Evolutionary conservation across 1,284 basidiomycete genomes (phyloP).

Genomic region (Malassezia sympodialis): DNA sequence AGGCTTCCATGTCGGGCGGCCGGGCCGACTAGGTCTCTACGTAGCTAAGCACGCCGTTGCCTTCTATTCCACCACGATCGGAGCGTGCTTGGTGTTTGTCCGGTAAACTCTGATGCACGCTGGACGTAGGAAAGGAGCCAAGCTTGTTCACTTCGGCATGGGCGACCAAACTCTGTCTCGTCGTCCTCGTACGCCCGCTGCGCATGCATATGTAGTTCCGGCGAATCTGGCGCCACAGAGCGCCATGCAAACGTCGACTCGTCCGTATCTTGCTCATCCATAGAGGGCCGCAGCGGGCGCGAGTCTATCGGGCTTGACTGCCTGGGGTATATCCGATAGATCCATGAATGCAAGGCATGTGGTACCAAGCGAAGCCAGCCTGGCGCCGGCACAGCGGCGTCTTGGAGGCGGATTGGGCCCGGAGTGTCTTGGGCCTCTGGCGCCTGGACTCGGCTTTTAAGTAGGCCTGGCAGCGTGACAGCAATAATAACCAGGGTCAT

Average conservation of each 20-base stretch:
- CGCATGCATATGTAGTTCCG: neutral
- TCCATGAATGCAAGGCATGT: neutral
- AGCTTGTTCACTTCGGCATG: neutral
- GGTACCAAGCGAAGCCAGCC: neutral
- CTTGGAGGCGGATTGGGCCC: constrained; percentile 17
- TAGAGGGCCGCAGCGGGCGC: neutral
- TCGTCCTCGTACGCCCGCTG: neutral
- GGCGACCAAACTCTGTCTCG: neutral
- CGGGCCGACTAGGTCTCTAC: neutral
- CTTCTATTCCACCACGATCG: neutral
- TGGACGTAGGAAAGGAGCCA: neutral
- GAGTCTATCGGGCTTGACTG: neutral
- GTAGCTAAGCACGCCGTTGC: neutral
- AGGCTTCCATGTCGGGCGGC: constrained; percentile 26
- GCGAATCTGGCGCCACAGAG: neutral
- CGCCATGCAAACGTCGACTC: neutral
- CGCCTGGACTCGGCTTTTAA: constrained; percentile 15
- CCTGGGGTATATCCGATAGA: neutral
- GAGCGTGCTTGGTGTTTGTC: neutral
- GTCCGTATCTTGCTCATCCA: neutral
- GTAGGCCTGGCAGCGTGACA: constrained; percentile 70
- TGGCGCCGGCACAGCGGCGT: neutral
- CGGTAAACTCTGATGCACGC: neutral
- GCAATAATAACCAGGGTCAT: constrained; percentile 74
- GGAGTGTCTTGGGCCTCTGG: constrained; percentile 8